Percentiles rank a stretch among this genome's conserved stretches.
Conservation (phyloP, 2,329 filamentous ascomycete genomes). For the Penicillium sp. region DNA sequence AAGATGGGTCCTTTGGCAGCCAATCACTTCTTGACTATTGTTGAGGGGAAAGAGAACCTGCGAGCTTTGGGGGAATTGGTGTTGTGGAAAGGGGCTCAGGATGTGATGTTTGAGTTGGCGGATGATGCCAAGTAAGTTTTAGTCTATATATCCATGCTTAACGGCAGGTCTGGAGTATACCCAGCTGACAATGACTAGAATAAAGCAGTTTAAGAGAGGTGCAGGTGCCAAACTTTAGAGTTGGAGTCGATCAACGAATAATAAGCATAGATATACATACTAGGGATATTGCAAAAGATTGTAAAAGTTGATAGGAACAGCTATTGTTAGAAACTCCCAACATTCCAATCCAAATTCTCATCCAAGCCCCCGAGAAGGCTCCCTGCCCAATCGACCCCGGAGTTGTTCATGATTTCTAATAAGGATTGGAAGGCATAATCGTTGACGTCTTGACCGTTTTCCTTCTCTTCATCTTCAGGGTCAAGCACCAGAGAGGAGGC, state of each 20-base stretch:
- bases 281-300: no score
- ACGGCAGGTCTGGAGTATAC: background rate
- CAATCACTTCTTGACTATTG: constrained; percentile 28
- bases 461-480: background rate
- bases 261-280: no score
- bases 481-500: constrained; percentile 8
- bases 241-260: no score
- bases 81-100: constrained; percentile 25
- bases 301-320: no score
- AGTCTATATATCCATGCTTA: no score
- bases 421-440: constrained; percentile 14
- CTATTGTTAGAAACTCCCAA: background rate
- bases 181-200: background rate
- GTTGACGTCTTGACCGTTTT: constrained; percentile 3
- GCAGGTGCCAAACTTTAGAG: background rate
- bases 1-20: constrained; percentile 26
- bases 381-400: constrained; percentile 17
- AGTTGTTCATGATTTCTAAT: constrained; percentile 15
- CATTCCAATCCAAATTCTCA: constrained; percentile 7
- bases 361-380: constrained; percentile 10
- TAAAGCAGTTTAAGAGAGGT: background rate
- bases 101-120: constrained; percentile 24
- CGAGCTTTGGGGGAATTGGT: constrained; percentile 20
- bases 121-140: constrained; percentile 16
- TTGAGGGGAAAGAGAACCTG: constrained; percentile 22